These are phyloP conservation scores for Diaporthe sp. DNA, from an alignment of 2,329 filamentous ascomycete genomes.

Conservation along the genomic window DNA sequence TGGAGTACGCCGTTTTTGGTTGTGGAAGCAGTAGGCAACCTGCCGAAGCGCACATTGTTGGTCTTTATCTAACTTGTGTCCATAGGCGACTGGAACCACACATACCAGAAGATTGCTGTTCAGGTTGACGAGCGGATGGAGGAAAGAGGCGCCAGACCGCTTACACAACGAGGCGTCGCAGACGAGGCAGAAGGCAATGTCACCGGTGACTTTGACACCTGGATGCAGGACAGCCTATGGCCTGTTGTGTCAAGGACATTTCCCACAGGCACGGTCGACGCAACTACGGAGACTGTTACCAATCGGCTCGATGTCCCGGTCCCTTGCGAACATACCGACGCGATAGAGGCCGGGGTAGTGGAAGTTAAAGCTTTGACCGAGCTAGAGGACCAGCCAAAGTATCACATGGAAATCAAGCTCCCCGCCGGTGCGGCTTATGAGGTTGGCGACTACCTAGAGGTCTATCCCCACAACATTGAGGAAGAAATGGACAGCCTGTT, in stretches of 20 bases:
- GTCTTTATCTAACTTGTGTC: neutral
- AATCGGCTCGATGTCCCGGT: neutral
- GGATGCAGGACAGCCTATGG: slow-evolving; percentile 42
- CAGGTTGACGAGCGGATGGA: slow-evolving; percentile 55
- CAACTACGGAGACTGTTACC: neutral
- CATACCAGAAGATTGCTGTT: slow-evolving; percentile 63
- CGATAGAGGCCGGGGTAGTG: neutral
- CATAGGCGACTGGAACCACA: slow-evolving; percentile 48
- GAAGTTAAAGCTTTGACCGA: neutral
- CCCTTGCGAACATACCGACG: neutral
- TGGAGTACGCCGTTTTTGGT: slow-evolving; percentile 65
- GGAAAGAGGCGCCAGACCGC: slow-evolving; percentile 54
- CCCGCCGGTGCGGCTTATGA: neutral
- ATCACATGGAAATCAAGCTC: slow-evolving; percentile 22
- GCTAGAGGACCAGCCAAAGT: slow-evolving; percentile 10
- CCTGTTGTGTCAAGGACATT: neutral
- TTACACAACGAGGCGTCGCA: slow-evolving; percentile 56
- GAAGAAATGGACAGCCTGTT: slow-evolving; percentile 7
- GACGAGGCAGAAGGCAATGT: slow-evolving; percentile 60
- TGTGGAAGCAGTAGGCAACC: slow-evolving; percentile 51
- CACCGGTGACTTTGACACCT: slow-evolving; percentile 61
- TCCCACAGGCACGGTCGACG: neutral
- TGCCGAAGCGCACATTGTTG: too few relatives aligned
- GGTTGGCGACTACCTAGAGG: slow-evolving; percentile 12
- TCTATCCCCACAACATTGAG: neutral